Percentiles rank a stretch among this genome's conserved stretches.
Evolutionary conservation across 2,329 filamentous ascomycete genomes (phyloP).

Genomic region (Colletotrichum phormii): DNA sequence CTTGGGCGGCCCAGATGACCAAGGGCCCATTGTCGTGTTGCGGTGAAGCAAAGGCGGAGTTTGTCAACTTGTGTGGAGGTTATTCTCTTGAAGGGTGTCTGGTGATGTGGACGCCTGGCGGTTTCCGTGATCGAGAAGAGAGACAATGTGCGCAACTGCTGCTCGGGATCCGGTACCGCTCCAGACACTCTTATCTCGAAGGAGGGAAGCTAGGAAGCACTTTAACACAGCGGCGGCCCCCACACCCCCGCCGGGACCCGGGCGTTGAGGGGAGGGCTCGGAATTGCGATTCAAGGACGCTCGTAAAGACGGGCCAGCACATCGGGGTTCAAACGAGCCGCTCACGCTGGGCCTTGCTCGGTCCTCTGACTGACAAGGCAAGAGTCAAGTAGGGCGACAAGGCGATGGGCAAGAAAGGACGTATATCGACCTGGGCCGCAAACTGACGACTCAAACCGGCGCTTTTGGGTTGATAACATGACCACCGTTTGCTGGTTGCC

Average conservation of each 20-base stretch:
- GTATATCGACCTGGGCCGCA: slow-evolving; percentile 1
- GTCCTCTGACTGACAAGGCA: not conserved
- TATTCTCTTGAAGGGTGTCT: slow-evolving; percentile 27
- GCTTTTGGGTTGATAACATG: not conserved
- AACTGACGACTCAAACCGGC: not conserved
- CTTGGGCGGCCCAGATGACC: slow-evolving; percentile 19
- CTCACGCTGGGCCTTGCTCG: slow-evolving; percentile 15
- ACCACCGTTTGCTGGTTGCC: not conserved
- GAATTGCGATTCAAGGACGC: slow-evolving; percentile 15
- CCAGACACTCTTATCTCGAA: slow-evolving; percentile 30
- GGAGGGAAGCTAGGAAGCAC: slow-evolving; percentile 3
- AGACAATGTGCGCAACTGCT: not conserved
- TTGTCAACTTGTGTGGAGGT: slow-evolving; percentile 30
- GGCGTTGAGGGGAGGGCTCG: slow-evolving; percentile 5
- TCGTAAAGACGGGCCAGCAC: slow-evolving; percentile 4
- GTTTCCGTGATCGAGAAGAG: not conserved
- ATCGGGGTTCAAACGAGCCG: slow-evolving; percentile 8
- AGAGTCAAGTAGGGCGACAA: not conserved
- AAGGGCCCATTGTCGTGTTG: slow-evolving; percentile 7
- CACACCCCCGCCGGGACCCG: slow-evolving; percentile 21
- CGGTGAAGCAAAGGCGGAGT: slow-evolving; percentile 19
- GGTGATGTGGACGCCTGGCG: slow-evolving; percentile 22
- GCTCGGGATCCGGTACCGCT: slow-evolving; percentile 29
- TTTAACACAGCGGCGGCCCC: slow-evolving; percentile 19
- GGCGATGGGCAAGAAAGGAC: not conserved